Base-by-base conservation (phyloP, 176 grass and related monocot genomes). In the Triticum timopheevii region DNA sequence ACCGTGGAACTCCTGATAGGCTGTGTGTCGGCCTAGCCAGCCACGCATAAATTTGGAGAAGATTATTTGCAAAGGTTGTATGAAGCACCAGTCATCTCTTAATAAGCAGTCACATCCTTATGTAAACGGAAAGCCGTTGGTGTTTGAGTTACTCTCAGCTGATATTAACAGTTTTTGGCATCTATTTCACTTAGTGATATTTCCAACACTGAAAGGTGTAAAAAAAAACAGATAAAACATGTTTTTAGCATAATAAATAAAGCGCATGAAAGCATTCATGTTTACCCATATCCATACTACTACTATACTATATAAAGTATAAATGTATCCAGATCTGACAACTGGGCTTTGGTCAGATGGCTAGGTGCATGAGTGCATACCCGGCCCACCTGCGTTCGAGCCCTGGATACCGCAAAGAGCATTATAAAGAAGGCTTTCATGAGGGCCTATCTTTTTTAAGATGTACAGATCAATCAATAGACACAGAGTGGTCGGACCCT, bases 21-120 rank as follows among this genome's bases (percentile, higher is more conserved):
- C 5, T 52, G 49, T 52, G 49, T 5, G 15, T 52, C 49, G 49
- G 49, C 49, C 49, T 52, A 52, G 49, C 15, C 49, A 52, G 15
- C 49, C 49, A 52, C 16, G 15, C 49, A 52, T 5, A 17, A 17
- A 17, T 52, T 17, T 52, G 15, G 49, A 17, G 15, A 52, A 52
- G 49, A 17, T 63, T 35, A 31, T 24, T 64, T 45, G 69, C 68
- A 81, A 73, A 87, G 40, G 68, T 47, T 89, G 23, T 24, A 45
- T 15, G 28, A 25, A 24, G 17, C 24, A 65, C 73, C n/a, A 67
- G 28, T 52, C 13, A 47, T 13, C 45, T 80, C 39, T 71, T 23
- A 7, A 61, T 40, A 56, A 73, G 75, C 10, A 73, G 59, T 38
- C 69, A 17, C 1, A 78, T 33, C 47, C 25, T 1, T 74, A 67